Percentiles rank a stretch among this genome's conserved stretches.
Evolutionary conservation across 345 rosid species (phyloP).

Genomic region (Pistacia atlantica): DNA sequence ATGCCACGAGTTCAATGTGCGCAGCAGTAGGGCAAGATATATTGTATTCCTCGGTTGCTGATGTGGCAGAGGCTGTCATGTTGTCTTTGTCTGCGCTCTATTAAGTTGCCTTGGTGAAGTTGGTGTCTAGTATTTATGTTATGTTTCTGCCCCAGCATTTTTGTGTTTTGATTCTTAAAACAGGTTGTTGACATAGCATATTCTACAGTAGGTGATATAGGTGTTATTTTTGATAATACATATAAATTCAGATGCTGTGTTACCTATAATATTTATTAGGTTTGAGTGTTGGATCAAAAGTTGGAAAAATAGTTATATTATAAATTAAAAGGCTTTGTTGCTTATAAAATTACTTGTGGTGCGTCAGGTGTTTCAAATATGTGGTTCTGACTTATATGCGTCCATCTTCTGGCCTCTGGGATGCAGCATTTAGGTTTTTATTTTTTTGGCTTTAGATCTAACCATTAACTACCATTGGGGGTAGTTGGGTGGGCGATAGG

Average conservation of each 20-base stretch:
- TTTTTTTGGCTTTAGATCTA: too few relatives aligned
- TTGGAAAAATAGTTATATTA: too few relatives aligned
- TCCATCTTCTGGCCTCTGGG: too few relatives aligned
- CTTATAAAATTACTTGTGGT: background rate
- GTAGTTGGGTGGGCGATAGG: too few relatives aligned
- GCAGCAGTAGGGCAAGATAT: slow-evolving; percentile 45
- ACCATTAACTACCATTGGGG: too few relatives aligned
- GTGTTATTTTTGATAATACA: background rate
- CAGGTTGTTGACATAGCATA: background rate
- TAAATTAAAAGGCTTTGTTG: background rate
- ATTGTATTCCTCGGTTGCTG: background rate
- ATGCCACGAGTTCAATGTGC: slow-evolving; percentile 72
- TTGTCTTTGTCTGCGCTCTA: background rate
- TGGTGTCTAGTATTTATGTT: background rate
- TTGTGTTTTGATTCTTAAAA: background rate
- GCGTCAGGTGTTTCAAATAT: too few relatives aligned
- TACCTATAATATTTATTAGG: too few relatives aligned
- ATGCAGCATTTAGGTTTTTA: too few relatives aligned
- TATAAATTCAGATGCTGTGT: background rate
- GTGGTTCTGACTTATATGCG: too few relatives aligned
- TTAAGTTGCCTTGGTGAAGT: background rate
- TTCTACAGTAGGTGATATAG: background rate
- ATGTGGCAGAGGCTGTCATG: background rate
- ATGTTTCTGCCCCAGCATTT: background rate
- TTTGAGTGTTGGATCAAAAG: too few relatives aligned